Evolutionary conservation across 129 eudicot species (phyloP).

Genomic region (Gnaphalium uliginosum): DNA sequence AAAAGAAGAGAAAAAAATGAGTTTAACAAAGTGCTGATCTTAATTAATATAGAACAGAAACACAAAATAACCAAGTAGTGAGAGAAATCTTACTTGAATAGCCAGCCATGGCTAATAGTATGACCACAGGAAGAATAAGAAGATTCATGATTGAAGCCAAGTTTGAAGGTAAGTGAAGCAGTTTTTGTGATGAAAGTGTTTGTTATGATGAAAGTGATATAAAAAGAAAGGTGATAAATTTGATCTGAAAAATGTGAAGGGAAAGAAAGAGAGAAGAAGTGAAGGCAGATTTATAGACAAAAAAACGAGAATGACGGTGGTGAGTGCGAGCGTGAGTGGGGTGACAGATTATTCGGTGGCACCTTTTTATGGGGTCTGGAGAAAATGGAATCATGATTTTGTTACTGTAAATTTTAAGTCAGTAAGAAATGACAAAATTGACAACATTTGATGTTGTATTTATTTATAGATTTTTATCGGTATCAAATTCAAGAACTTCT

Average conservation of each 20-base stretch:
- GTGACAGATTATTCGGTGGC: slow-evolving; percentile 34
- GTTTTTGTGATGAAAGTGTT: slow-evolving; percentile 9
- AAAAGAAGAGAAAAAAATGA: neutral
- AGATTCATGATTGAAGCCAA: slow-evolving; percentile 34
- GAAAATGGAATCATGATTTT: slow-evolving; percentile 1
- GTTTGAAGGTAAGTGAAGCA: neutral
- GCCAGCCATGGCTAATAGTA: slow-evolving; percentile 32
- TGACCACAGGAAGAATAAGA: slow-evolving; percentile 28
- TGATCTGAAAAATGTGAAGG: slow-evolving; percentile 19
- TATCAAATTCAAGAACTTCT: too few species aligned
- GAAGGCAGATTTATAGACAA: slow-evolving; percentile 30
- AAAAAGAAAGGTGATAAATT: slow-evolving; percentile 6
- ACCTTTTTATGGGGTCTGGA: slow-evolving; percentile 5
- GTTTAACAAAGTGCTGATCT: neutral
- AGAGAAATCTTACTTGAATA: slow-evolving; percentile 37
- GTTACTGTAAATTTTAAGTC: neutral
- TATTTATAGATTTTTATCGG: too few species aligned
- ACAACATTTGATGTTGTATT: neutral
- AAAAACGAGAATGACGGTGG: slow-evolving; percentile 39
- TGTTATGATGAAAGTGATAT: slow-evolving; percentile 6
- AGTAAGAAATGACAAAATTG: too few species aligned
- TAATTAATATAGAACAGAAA: neutral
- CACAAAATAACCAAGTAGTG: neutral
- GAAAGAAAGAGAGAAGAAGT: slow-evolving; percentile 19
- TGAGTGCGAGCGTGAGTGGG: slow-evolving; percentile 30